These are phyloP conservation scores for Pezicula carpinea DNA, from an alignment of 2,329 filamentous ascomycete genomes.

Conservation along the genomic window DNA sequence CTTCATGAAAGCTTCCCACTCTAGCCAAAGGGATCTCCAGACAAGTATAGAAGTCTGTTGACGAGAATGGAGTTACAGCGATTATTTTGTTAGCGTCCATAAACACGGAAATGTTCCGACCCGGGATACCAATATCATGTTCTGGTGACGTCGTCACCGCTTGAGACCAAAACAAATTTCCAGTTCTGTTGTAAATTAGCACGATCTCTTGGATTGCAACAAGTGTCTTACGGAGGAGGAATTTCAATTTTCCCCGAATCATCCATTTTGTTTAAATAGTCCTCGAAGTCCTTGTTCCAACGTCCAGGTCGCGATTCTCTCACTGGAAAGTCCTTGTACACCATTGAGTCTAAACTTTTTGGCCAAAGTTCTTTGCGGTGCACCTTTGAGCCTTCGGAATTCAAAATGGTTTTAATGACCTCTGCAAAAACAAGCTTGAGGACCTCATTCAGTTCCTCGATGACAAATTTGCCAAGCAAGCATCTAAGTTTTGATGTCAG, in stretches of 20 bases:
- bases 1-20: no score
- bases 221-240: no score
- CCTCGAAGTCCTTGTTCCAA: constrained; percentile 19
- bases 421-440: constrained; percentile 20
- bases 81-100: constrained; percentile 7
- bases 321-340: constrained; percentile 19
- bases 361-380: constrained; percentile 17
- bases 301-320: background rate
- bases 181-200: no score
- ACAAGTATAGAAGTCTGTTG: constrained; percentile 5
- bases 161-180: no score
- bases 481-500: constrained; percentile 11
- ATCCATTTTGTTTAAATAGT: constrained; percentile 16
- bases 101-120: constrained; percentile 7
- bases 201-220: no score
- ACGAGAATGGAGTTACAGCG: constrained; percentile 1
- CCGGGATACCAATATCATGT: constrained; percentile 1
- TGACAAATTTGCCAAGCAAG: constrained; percentile 15
- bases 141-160: constrained; percentile 2
- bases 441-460: constrained; percentile 22
- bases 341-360: background rate
- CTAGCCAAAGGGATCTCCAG: constrained; percentile 4
- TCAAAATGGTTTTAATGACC: constrained; percentile 15
- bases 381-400: constrained; percentile 7
- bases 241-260: background rate